Evolutionary conservation across 306 rosid genomes (phyloP), one percentile per base, ranked within the genome.

Genomic region (Myrica gale): DNA sequence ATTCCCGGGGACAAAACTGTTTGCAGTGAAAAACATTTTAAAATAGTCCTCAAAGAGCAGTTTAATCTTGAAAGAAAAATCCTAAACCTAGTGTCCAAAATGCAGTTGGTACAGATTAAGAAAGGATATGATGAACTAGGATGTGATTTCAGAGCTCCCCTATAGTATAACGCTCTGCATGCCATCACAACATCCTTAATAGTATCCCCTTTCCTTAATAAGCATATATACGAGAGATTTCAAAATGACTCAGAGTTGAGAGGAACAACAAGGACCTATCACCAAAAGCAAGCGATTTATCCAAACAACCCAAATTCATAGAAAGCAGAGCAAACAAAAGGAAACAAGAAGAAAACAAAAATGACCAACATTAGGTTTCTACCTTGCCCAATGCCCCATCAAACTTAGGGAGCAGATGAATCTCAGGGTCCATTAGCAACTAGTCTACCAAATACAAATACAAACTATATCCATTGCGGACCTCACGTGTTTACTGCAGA

Each of bases 1-100:
- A 84, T 84, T 85, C 92, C 84, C 55, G 74, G 82, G 73, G 48
- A 62, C 43, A 52, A 69, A 84, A 78, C 93, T 87, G 90, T 69
- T 83, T 52, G 79, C 74, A 86, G 70, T 60, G 76, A 73, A 69
- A 79, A 55, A 67, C 23, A 62, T 23, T 7, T 69, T 37, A 82
- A 82, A 74, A 85, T 42, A 79, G 60, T 55, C 74, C 70, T 79
- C 77, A 75, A 58, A 37, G 71, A 45, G 37, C 62, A 73, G 21
- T 48, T 69, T 53, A 66, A 79, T 68, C 19, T 68, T 74, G 73
- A 43, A 53, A 60, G 54, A 73, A 74, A 74, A 85, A 62, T 65
- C 44, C 2, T 65, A 58, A 74, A 32, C 68, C 72, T 78, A 76
- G 83, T 47, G 71, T 72, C 45, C 16, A 68, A 74, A 77, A 60